Base-by-base conservation (phyloP, 768 basidiomycete species). In the Rossbeevera mucosa region DNA sequence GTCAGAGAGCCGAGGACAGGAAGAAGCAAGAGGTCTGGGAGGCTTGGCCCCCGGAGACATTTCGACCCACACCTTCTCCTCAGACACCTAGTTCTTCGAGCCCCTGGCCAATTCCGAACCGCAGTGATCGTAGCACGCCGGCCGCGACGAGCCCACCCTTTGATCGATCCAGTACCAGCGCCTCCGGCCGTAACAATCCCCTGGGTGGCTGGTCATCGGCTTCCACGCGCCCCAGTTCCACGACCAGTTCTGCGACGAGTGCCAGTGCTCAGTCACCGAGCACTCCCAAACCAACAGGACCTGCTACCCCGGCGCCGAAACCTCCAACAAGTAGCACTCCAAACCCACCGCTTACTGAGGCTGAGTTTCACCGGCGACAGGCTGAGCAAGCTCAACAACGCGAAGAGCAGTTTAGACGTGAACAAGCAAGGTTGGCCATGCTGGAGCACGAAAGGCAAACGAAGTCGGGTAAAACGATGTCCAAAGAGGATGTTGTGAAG, bases 401-500 rank as follows among this genome's bases (percentile, higher is more conserved):
- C 63, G 81, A 85, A 61, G 86, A 88, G 72, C 74, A 73, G 50
- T 89, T 88, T 70, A 79, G 78, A 41, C 75, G 74, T 52, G 83
- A 87, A 64, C 85, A 89, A 64, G 84, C 85, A 64, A 72, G 75
- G 41, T 40, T 77, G 57, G 83, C 85, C 61, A 74, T 76, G 48
- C 53, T 75, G 48, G 74, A 81, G 42, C 75, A 74, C 56, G 75
- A 78, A 53, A 70, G 77, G 41, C 71, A 71, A 50, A 58, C 69
- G 5, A 72, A 64, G 43, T 49, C 66, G 1, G 75, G 78, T n/a
- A 77, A 73, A 53, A 73, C 75, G 24, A 66, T 82, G 62, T 74
- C 75, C 56, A 80, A 77, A 55, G 82, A 86, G 48, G 82, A 86
- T 5, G 68, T 84, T 33, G 60, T 74, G 26, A 74, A 74, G 54